Percentiles rank a stretch among this genome's conserved stretches.
Conservation (phyloP, 225 moss, liverwort and hornwort species). For the Pseudisothecium myosuroides region DNA sequence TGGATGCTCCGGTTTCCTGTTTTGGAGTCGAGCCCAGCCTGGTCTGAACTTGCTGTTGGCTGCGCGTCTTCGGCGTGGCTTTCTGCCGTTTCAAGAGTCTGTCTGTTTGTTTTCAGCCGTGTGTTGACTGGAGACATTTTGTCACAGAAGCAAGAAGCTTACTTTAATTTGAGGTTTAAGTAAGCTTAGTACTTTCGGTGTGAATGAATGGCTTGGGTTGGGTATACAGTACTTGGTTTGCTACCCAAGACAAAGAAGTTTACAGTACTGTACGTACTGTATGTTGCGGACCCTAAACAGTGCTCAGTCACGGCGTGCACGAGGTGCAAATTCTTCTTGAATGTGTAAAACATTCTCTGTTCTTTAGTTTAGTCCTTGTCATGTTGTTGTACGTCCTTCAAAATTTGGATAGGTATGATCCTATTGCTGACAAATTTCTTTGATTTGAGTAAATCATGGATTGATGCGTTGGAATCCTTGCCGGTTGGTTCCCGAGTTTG, state of each 20-base stretch:
- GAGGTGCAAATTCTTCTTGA: neutral
- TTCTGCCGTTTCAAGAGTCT: neutral
- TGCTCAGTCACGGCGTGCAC: neutral
- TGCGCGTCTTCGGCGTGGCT: neutral
- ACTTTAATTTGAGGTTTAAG: too few relatives aligned
- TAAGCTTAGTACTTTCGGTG: too few relatives aligned
- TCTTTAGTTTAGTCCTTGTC: neutral
- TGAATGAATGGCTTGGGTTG: neutral
- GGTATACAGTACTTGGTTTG: too few relatives aligned
- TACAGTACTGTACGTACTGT: too few relatives aligned
- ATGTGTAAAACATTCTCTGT: neutral
- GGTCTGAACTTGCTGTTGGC: neutral
- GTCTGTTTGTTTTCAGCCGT: neutral
- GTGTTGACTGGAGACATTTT: neutral
- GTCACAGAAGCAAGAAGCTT: too few relatives aligned
- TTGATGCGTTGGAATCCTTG: neutral
- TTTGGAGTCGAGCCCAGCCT: neutral
- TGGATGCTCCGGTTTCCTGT: neutral
- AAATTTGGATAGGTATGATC: neutral
- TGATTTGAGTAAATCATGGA: too few relatives aligned
- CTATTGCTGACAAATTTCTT: too few relatives aligned
- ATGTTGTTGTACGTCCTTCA: too few relatives aligned
- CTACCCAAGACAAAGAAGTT: neutral
- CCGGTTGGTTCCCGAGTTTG: neutral
- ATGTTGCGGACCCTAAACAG: neutral